Conservation (phyloP, 305 asterid genomes). For the Andrographis paniculata region DNA sequence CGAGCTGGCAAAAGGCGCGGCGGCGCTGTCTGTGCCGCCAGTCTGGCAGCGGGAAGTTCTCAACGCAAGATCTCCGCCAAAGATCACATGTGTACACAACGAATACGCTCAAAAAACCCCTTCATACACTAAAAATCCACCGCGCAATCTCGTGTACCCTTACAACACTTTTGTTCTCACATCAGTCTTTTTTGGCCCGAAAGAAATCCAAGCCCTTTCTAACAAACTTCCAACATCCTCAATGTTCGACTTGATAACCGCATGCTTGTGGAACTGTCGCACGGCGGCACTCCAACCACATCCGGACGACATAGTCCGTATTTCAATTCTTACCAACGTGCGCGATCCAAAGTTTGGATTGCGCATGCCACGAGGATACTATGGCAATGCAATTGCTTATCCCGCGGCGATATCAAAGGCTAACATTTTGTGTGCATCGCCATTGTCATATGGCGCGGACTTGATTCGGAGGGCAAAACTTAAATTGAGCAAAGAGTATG, state of each 20-base stretch:
- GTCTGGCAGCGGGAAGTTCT: slow-evolving; percentile 16
- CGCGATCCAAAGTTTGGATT: neutral
- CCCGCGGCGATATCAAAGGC: too few species aligned
- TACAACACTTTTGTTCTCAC: neutral
- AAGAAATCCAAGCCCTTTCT: slow-evolving; percentile 8
- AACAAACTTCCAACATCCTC: neutral
- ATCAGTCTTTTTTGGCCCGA: slow-evolving; percentile 5
- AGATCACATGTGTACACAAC: slow-evolving; percentile 6
- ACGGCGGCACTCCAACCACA: slow-evolving; percentile 11
- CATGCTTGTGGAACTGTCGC: slow-evolving; percentile 21
- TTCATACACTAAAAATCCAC: neutral
- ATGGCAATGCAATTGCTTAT: neutral
- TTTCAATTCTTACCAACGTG: neutral
- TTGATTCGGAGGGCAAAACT: slow-evolving; percentile 11
- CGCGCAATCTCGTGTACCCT: neutral
- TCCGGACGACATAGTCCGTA: slow-evolving; percentile 1
- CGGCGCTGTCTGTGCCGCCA: slow-evolving; percentile 7
- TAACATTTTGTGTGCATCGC: neutral
- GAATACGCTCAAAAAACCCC: neutral
- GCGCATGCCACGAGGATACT: neutral
- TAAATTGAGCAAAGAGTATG: slow-evolving; percentile 12
- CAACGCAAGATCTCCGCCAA: slow-evolving; percentile 10
- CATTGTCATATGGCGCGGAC: slow-evolving; percentile 14
- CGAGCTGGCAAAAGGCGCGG: slow-evolving; percentile 6
- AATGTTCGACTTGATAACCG: slow-evolving; percentile 15